These are phyloP conservation scores for Colletotrichum theobromicola DNA, from an alignment of 2,329 filamentous ascomycete species.

Conservation along the genomic window DNA sequence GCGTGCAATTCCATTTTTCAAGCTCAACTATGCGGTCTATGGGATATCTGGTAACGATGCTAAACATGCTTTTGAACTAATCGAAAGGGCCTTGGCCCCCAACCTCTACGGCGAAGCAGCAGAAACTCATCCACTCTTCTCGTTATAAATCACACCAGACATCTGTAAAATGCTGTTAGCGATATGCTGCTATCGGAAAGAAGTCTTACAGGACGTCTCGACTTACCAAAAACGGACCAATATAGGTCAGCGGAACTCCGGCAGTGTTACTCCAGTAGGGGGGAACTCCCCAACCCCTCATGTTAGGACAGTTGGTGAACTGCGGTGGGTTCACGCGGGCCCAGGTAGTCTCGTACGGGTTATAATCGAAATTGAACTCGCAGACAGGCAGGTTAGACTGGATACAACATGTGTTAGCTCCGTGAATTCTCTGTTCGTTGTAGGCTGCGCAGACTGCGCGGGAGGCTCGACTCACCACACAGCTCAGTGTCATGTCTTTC, in stretches of 20 bases:
- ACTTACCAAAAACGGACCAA: conserved; percentile 5
- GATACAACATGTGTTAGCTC: background rate
- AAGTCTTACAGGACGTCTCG: background rate
- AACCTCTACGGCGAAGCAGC: background rate
- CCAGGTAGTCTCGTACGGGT: background rate
- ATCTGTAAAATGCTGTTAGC: background rate
- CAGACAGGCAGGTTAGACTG: conserved; percentile 3
- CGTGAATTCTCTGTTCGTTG: background rate
- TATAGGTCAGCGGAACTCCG: background rate
- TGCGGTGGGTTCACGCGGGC: background rate
- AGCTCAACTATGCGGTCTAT: background rate
- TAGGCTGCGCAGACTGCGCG: background rate
- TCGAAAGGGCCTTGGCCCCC: too few relatives aligned
- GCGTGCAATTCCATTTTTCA: background rate
- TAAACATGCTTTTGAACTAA: background rate
- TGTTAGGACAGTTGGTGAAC: background rate
- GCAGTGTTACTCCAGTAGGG: background rate
- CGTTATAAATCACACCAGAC: background rate
- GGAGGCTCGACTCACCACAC: background rate
- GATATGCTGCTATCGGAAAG: background rate
- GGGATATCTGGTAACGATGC: background rate
- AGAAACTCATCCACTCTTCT: background rate
- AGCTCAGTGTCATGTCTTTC: background rate
- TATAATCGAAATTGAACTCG: conserved; percentile 3
- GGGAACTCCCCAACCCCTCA: background rate